These are phyloP conservation scores for Scheffersomyces insectosa DNA, from an alignment of 1,139 yeast genomes.

Conservation along the genomic window DNA sequence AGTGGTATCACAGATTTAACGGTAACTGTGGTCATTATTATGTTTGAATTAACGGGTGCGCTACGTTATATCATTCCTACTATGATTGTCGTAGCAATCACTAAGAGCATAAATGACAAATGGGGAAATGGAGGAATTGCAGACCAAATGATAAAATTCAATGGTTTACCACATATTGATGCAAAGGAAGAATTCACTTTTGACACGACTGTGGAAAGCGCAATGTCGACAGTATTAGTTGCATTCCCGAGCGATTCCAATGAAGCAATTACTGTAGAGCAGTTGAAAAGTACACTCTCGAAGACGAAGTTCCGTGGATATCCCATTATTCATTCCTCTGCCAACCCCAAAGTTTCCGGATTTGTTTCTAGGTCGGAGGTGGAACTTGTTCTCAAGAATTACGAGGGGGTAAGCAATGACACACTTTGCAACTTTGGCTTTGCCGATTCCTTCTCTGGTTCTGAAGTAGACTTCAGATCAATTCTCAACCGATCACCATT, in stretches of 20 bases:
- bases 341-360: constrained; percentile 36
- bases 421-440: constrained; percentile 21
- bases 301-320: constrained; percentile 51
- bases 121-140: constrained; percentile 90
- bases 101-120: constrained; percentile 71
- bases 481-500: constrained; percentile 65
- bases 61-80: constrained; percentile 86
- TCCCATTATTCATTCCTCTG: constrained; percentile 49
- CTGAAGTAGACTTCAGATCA: constrained; percentile 35
- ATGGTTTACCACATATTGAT: constrained; percentile 86
- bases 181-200: constrained; percentile 66
- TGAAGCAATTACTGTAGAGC: constrained; percentile 31
- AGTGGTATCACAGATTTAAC: constrained; percentile 93
- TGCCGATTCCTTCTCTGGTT: constrained; percentile 6
- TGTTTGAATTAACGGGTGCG: constrained; percentile 97
- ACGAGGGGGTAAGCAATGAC: constrained; percentile 15
- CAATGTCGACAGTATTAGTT: constrained; percentile 62
- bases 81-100: constrained; percentile 93
- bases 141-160: constrained; percentile 87
- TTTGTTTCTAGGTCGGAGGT: constrained; percentile 38
- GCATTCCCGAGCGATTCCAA: constrained; percentile 44
- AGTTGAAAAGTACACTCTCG: constrained; percentile 36
- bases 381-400: constrained; percentile 20
- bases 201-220: constrained; percentile 53
- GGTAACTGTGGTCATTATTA: constrained; percentile 87